Evolutionary conservation across 306 rosid genomes (phyloP).

Genomic region (Psophocarpus tetragonolobus): DNA sequence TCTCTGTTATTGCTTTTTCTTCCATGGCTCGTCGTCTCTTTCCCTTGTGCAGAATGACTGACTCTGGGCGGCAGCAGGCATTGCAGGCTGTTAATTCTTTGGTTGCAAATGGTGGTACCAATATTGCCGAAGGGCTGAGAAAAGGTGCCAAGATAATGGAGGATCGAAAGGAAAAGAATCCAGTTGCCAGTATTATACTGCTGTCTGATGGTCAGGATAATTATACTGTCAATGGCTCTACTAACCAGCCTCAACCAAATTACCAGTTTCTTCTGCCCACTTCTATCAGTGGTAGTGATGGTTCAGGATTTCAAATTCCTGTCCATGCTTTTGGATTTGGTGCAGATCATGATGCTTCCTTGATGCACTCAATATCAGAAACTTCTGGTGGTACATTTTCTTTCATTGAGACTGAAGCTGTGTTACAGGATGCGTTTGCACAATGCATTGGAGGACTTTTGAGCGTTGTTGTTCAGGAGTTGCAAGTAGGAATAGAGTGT

Average conservation of each 20-base stretch:
- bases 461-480: slow-evolving; percentile 90
- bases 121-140: slow-evolving; percentile 91
- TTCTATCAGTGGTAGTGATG: slow-evolving; percentile 60
- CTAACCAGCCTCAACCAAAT: slow-evolving; percentile 66
- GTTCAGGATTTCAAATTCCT: slow-evolving; percentile 82
- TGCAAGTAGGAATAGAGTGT: slow-evolving; percentile 81
- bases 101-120: slow-evolving; percentile 98
- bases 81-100: slow-evolving; percentile 93
- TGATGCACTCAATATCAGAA: slow-evolving; percentile 96
- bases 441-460: slow-evolving; percentile 97
- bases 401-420: slow-evolving; percentile 91
- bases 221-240: slow-evolving; percentile 66
- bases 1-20: slow-evolving; percentile 94
- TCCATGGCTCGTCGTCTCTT: slow-evolving; percentile 97
- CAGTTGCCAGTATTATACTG: slow-evolving; percentile 83
- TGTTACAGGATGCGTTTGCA: slow-evolving; percentile 95
- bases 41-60: slow-evolving; percentile 80
- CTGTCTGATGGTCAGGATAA: slow-evolving; percentile 97
- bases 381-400: slow-evolving; percentile 97
- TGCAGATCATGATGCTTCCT: slow-evolving; percentile 88
- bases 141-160: slow-evolving; percentile 94
- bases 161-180: slow-evolving; percentile 85
- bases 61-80: slow-evolving; percentile 84
- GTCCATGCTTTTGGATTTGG: slow-evolving; percentile 98
- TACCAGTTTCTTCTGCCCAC: slow-evolving; percentile 82